A percentile compares a stretch with the other conserved stretches of the same genome.
phyloP scores from a whole-genome alignment of 768 basidiomycete species.

The Lactarius indigo region DNA sequence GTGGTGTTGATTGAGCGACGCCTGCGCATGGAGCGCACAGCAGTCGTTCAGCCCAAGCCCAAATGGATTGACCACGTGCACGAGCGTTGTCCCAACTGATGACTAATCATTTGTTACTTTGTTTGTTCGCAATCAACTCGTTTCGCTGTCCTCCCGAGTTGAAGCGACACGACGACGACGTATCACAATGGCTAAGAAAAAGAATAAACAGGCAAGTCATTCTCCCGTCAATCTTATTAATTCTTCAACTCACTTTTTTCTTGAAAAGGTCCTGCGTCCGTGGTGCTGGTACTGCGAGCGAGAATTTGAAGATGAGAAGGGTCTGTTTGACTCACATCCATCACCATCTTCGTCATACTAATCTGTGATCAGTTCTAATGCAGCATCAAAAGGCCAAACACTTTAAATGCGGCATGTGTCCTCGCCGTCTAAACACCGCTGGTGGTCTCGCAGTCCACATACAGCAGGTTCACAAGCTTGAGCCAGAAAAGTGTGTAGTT shows the following conservation, averaged over 20 bases:
- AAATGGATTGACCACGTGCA: neutral
- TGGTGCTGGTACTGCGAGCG: conserved; percentile 99
- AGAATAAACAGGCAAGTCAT: conserved; percentile 45
- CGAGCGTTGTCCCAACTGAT: neutral
- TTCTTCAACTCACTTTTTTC: conserved; percentile 3
- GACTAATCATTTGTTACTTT: conserved; percentile 4
- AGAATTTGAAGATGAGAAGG: conserved; percentile 99
- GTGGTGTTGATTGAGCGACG: neutral
- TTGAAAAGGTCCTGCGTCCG: conserved; percentile 67
- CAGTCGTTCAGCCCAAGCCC: neutral
- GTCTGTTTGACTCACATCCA: conserved; percentile 39
- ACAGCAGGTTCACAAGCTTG: conserved; percentile 99
- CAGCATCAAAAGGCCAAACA: conserved; percentile 99
- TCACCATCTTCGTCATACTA: neutral
- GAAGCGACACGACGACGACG: neutral
- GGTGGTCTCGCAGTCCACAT: conserved; percentile 97
- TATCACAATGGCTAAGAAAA: conserved; percentile 48
- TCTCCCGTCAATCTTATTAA: neutral
- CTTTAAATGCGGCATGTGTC: conserved; percentile 97
- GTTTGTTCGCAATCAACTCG: conserved; percentile 6
- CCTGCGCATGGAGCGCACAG: neutral
- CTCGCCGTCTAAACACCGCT: conserved; percentile 91
- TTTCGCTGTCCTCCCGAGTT: neutral
- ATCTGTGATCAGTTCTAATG: conserved; percentile 69
- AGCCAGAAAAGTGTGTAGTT: conserved; percentile 64